These are phyloP conservation scores for Xylaria castorea DNA, from an alignment of 495 filamentous ascomycete genomes.

Conservation along the genomic window DNA sequence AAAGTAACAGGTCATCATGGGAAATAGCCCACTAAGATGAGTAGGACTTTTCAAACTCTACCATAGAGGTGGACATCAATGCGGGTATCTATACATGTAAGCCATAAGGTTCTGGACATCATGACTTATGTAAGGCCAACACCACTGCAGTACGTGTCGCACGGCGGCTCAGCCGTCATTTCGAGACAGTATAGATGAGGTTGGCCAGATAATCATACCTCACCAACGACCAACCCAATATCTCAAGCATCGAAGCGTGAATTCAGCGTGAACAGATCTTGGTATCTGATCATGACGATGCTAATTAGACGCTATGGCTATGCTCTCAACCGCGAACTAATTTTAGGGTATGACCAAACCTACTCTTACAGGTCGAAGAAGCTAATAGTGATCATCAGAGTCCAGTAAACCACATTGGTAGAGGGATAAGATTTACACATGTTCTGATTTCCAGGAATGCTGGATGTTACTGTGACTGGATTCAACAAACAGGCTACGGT, in stretches of 20 bases:
- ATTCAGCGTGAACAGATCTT: background rate
- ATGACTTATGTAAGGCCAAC: background rate
- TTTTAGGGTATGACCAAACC: too few relatives aligned
- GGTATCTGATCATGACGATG: too few relatives aligned
- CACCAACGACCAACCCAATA: background rate
- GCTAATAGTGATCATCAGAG: too few relatives aligned
- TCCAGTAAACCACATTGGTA: too few relatives aligned
- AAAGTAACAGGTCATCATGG: background rate
- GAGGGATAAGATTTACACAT: too few relatives aligned
- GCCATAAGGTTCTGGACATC: background rate
- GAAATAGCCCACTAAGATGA: background rate
- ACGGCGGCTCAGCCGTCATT: background rate
- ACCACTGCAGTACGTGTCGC: background rate
- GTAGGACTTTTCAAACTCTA: background rate
- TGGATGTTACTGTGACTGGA: background rate
- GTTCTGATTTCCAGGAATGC: too few relatives aligned
- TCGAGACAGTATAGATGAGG: background rate
- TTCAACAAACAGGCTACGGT: too few relatives aligned
- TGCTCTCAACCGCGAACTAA: background rate
- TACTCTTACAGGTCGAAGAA: too few relatives aligned
- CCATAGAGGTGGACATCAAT: background rate
- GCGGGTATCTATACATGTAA: too few relatives aligned
- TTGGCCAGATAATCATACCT: background rate
- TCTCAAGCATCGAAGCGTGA: background rate
- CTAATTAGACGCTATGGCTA: background rate